Base-by-base conservation (phyloP, 2,329 filamentous ascomycete genomes). In the Macrophomina pseudophaseolina region DNA sequence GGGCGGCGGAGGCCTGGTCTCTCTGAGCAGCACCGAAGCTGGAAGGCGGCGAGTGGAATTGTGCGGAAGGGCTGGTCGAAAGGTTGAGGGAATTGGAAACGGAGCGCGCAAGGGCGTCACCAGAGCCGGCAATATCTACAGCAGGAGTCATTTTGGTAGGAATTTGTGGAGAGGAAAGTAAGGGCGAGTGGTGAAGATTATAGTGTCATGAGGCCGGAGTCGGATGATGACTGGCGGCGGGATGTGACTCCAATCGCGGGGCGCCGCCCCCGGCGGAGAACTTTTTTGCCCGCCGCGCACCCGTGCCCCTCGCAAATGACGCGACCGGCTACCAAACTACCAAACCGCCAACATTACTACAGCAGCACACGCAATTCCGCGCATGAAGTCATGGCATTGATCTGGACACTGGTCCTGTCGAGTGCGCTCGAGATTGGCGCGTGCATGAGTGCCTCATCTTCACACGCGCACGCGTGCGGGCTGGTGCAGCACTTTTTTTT, bases 11-110 rank as follows among this genome's bases (percentile, higher is more conserved):
- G 80, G 71, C 85, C 74, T 75, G 28, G 18, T 65, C 33, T 12
- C 64, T 46, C n/a, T 53, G 33, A 16, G 40, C 35, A 46, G 28
- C 49, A 30, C 64, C 83, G 80, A 86, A 86, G 81, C 89, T 90
- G 67, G 88, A 85, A 42, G 88, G 82, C 40, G 90, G 90, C 70
- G 91, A 94, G 75, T 91, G 86, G 79, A 95, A 94, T 62, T 88
- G 88, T 53, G 90, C 84, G 54, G 84, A 86, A 33, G 94, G 93
- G 64, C 93, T 95, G 56, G 87, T 88, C 38, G 91, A 93, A 69
- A 93, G 81, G 75, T 86, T 88, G 75, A 89, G 82, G 76, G 84
- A 88, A 75, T 88, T 85, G 18, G 86, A 87, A 62, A 84, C 79
- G 70, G 78, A 72, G 82, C 85, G 71, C 78, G 77, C 56, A 76